phyloP scores from a whole-genome alignment of 176 grass and related monocot genomes.

The Cenchrus americanus region DNA sequence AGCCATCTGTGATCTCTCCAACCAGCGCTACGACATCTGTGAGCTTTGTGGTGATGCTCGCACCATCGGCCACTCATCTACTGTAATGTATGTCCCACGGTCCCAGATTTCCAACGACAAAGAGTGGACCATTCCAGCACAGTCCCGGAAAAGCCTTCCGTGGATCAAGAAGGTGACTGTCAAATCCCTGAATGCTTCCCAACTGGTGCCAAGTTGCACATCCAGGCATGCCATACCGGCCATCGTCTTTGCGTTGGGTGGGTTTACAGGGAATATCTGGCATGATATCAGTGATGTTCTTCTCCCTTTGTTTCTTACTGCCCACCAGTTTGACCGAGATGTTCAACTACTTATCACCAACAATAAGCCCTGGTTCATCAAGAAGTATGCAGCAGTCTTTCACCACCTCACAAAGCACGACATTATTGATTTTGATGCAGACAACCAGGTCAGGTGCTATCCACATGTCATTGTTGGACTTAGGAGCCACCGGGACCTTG shows the following conservation, averaged over 20 bases:
- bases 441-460: conserved; percentile 64
- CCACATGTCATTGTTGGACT: conserved; percentile 69
- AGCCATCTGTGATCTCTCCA: conserved; percentile 48
- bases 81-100: conserved; percentile 42
- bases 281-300: conserved; percentile 78
- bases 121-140: conserved; percentile 59
- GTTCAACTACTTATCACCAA: conserved; percentile 64
- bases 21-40: conserved; percentile 46
- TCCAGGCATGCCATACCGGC: conserved; percentile 57
- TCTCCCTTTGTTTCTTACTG: conserved; percentile 72
- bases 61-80: conserved; percentile 50
- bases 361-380: conserved; percentile 57
- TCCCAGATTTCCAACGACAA: not conserved
- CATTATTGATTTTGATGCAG: conserved; percentile 53
- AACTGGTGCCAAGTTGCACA: conserved; percentile 43
- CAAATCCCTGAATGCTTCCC: conserved; percentile 47
- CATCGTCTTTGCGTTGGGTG: conserved; percentile 70
- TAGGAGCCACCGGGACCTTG: conserved; percentile 63
- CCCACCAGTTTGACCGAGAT: conserved; percentile 51
- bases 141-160: conserved; percentile 55
- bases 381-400: conserved; percentile 63
- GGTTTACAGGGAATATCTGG: conserved; percentile 65
- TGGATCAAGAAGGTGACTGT: conserved; percentile 62
- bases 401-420: conserved; percentile 42
- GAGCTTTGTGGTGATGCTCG: conserved; percentile 61